Evolutionary conservation across 2,329 filamentous ascomycete genomes (phyloP).

Genomic region (Aspergillaceae sp.): DNA sequence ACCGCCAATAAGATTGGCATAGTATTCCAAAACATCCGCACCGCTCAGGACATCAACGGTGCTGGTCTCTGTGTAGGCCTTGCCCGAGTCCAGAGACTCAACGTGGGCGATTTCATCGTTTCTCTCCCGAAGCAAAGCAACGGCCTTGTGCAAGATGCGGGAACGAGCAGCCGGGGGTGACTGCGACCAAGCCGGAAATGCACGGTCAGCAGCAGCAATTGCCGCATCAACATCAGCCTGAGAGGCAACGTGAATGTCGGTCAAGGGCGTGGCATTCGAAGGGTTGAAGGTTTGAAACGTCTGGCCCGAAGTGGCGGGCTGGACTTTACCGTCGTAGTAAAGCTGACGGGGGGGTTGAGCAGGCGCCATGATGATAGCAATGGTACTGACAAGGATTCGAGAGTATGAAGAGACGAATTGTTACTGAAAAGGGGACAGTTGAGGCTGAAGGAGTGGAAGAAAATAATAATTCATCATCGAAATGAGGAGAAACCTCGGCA

Average conservation of each 20-base stretch:
- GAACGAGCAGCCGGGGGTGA: conserved; percentile 67
- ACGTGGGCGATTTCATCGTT: conserved; percentile 72
- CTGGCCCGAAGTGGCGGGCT: conserved; percentile 50
- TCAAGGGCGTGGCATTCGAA: conserved; percentile 58
- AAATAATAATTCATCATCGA: conserved; percentile 1
- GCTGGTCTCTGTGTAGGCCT: conserved; percentile 75
- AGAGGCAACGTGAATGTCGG: conserved; percentile 64
- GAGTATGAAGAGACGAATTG: conserved; percentile 12
- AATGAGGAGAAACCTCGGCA: neutral
- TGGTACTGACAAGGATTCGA: neutral
- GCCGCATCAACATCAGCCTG: conserved; percentile 61
- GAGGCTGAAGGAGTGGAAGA: neutral
- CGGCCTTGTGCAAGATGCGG: conserved; percentile 69
- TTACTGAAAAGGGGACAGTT: conserved; percentile 12
- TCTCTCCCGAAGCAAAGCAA: conserved; percentile 60
- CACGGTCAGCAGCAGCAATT: conserved; percentile 59
- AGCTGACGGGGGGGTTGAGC: conserved; percentile 52
- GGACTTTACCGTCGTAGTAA: conserved; percentile 65
- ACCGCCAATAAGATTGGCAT: conserved; percentile 67
- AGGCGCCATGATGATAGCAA: conserved; percentile 14
- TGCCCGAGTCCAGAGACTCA: conserved; percentile 80
- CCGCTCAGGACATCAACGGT: conserved; percentile 76
- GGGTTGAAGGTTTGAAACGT: conserved; percentile 69
- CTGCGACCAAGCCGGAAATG: conserved; percentile 67
- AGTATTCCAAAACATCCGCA: conserved; percentile 79